Conservation (phyloP, 2,329 filamentous ascomycete species). For the Scopulariopsis brevicaulis region DNA sequence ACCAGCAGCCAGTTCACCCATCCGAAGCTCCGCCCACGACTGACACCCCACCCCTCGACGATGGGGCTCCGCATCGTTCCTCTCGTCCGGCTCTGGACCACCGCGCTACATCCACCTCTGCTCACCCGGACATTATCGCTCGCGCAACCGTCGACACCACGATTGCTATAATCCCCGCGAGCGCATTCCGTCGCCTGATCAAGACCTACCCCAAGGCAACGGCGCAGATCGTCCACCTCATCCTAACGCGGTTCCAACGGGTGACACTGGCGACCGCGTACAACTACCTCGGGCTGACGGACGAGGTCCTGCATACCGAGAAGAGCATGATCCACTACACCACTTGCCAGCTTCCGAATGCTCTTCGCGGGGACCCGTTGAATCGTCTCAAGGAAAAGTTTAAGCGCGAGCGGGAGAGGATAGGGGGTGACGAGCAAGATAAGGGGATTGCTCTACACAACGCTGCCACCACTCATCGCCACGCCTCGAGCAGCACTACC, state of each 20-base stretch:
- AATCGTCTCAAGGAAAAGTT: slow-evolving; percentile 90
- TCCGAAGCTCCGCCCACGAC: not conserved
- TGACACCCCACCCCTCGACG: slow-evolving; percentile 61
- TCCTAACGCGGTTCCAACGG: slow-evolving; percentile 83
- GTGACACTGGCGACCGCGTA: slow-evolving; percentile 93
- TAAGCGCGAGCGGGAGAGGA: slow-evolving; percentile 67
- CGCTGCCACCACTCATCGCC: slow-evolving; percentile 50
- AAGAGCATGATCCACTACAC: slow-evolving; percentile 91
- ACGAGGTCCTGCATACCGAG: slow-evolving; percentile 85
- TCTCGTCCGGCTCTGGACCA: slow-evolving; percentile 17
- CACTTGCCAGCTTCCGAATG: slow-evolving; percentile 81
- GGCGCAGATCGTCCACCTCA: slow-evolving; percentile 95
- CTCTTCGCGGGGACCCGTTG: slow-evolving; percentile 73
- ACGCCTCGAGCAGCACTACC: slow-evolving; percentile 47
- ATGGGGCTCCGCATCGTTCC: slow-evolving; percentile 23
- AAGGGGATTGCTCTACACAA: slow-evolving; percentile 97
- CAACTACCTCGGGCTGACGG: slow-evolving; percentile 83
- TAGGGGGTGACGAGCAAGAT: slow-evolving; percentile 66
- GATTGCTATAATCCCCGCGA: slow-evolving; percentile 95
- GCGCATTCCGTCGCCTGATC: slow-evolving; percentile 85
- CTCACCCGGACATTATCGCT: slow-evolving; percentile 95
- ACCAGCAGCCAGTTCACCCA: not conserved
- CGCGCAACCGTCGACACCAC: slow-evolving; percentile 93
- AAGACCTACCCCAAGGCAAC: slow-evolving; percentile 93
- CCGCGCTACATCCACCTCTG: slow-evolving; percentile 53